Conservation (phyloP, 2,329 filamentous ascomycete genomes). For the Arthrobotrys sphaeroides region DNA sequence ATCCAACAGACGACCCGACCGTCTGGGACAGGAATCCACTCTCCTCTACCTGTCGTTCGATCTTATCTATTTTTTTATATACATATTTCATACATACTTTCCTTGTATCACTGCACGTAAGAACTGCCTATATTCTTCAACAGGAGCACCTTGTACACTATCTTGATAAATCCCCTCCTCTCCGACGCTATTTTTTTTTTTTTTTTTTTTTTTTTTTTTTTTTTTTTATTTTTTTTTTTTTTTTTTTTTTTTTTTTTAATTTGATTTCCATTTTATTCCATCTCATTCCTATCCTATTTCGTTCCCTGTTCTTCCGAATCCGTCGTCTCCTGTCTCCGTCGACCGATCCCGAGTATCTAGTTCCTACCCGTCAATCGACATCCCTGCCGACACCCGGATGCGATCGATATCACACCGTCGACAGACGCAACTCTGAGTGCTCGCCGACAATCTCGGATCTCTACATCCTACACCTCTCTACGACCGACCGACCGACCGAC, state of each 20-base stretch:
- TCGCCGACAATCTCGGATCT: too few species aligned
- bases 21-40: slow-evolving; percentile 4
- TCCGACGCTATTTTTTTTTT: not conserved
- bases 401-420: not conserved
- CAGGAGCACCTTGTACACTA: too few species aligned
- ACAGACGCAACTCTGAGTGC: not conserved
- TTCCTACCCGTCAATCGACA: not conserved
- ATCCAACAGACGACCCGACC: slow-evolving; percentile 5
- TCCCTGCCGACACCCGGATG: not conserved
- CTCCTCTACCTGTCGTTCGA: not conserved
- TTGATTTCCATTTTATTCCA: not conserved
- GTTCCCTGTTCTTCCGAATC: too few species aligned
- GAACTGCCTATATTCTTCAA: too few species aligned
- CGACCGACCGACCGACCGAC: not conserved
- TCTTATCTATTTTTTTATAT: not conserved
- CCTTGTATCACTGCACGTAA: too few species aligned
- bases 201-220: not conserved
- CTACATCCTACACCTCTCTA: too few species aligned
- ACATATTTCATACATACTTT: too few species aligned
- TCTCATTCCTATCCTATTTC: not conserved
- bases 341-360: not conserved
- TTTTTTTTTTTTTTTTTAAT: not conserved
- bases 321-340: not conserved
- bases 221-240: not conserved
- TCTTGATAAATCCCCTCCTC: too few species aligned